Conservation (phyloP, 352 stramenopile species). For the Phytophthora melonis region DNA sequence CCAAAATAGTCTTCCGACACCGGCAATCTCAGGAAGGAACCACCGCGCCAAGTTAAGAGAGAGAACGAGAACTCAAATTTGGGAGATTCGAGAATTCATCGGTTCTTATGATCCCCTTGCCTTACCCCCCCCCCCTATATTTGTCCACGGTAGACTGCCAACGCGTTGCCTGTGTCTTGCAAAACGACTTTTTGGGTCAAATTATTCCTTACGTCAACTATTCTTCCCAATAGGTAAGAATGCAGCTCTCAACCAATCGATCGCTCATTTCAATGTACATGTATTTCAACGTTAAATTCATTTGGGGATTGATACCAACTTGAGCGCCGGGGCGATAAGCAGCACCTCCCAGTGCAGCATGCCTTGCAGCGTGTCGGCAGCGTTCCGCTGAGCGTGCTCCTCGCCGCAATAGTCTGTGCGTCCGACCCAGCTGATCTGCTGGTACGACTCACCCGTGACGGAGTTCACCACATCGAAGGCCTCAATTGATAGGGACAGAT, state of each 20-base stretch:
- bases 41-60: neutral
- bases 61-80: neutral
- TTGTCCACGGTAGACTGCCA: neutral
- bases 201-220: too few relatives aligned
- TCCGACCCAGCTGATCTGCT: constrained; percentile 41
- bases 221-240: too few relatives aligned
- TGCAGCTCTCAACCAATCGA: too few relatives aligned
- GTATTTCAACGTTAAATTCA: neutral
- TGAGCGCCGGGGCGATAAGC: constrained; percentile 37
- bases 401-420: constrained; percentile 47
- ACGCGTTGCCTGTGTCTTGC: neutral
- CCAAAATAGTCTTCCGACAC: too few relatives aligned
- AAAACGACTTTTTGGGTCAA: too few relatives aligned
- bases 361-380: constrained; percentile 36
- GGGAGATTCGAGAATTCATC: neutral
- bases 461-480: constrained; percentile 31
- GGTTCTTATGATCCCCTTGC: neutral
- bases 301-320: neutral
- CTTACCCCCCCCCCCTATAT: neutral
- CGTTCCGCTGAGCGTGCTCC: constrained; percentile 37
- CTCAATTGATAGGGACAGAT: constrained; percentile 40
- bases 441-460: constrained; percentile 21
- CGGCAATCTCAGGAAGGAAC: too few relatives aligned
- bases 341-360: constrained; percentile 48
- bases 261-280: neutral